Base-by-base conservation (phyloP, 176 grass and related monocot genomes). In the Ampelocalamus luodianensis region DNA sequence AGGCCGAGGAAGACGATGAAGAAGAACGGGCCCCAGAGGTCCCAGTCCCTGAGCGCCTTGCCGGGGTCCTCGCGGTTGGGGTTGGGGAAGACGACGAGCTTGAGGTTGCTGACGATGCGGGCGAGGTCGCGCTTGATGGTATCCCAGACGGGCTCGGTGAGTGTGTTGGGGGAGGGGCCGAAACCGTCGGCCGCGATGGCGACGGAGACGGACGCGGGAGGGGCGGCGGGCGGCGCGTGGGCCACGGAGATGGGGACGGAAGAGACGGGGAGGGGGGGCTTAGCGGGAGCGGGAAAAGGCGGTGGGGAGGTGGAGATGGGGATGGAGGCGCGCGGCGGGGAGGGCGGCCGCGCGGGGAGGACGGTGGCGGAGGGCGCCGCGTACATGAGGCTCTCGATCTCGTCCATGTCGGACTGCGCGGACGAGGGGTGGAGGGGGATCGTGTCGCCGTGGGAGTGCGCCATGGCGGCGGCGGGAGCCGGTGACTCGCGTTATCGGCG, bases 1-100 rank as follows among this genome's bases (percentile, higher is more conserved):
- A 99, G 91, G 1, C 96, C 93, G 8, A 99, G 91, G 90, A 99
- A 99, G 23, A 99, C 88, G 88, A 99, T 99, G 93, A 99, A 99
- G 90, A 99, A 99, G 88, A 99, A 96, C 17, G 96, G 96, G 0
- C 93, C 96, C 96, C 96, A 98, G 1, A 99, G 93, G 80, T 99
- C 96, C 96, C 96, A 99, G 88, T 99, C 93, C 91, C 96, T 85
- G 23, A 99, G 96, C 54, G 96, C 96, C 88, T 93, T 99, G 48
- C 96, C 96, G 0, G 93, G 96, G 86, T 99, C 96, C 78, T 99
- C 96, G 49, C 96, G 88, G 83, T 88, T 88, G 49, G 96, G 96
- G 85, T 99, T 99, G 38, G 96, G 96, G 89, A 99, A 99, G 78
- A 99, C 96, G 11, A 99, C 96, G 74, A 99, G 90, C 90, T 99